Base-by-base conservation (phyloP, 129 eudicot species). In the Ambrosia artemisiifolia region DNA sequence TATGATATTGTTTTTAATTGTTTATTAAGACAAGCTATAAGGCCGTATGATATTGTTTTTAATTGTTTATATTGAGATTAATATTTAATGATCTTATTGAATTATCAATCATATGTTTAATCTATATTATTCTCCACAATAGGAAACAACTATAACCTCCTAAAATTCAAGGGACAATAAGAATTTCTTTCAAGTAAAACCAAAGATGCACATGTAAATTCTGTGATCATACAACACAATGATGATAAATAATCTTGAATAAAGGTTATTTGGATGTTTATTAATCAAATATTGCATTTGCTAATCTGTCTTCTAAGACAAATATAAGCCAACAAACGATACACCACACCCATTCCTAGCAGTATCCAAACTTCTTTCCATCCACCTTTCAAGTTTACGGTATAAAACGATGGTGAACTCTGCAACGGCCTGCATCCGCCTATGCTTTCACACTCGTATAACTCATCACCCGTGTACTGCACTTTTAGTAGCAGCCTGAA, bases 401-500 rank as follows among this genome's bases (percentile, higher is more conserved):
- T 94, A 76, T 84, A 91, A 7, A 94, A 90, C 2, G 97, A 88
- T 3, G 96, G 96, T 0, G 99, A 94, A 65, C 81, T 94, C 67
- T 94, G 98, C 56, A 94, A 71, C 14, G 82, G 67, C 69, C 88
- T 85, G 72, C 99, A 94, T 30, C 97, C 98, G 28, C 84, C 85
- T 20, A 28, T 47, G 87, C 93, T 86, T 63, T 68, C 85, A 28
- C 98, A 94, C 48, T 94, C 94, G 60, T 84, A 94, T 61, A 88
- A 46, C 66, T 94, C 85, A 32, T 95, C 91, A 6, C 99, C 96
- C 16, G 91, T 70, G 49, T 95, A 90, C 53, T 90, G 99, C 70
- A 86, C 97, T 74, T 95, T 95, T 35, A 95, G 67, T 67, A 95
- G 83, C 36, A 95, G 94, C 84, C 97, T 90, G 67, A 88, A 95